phyloP scores from a whole-genome alignment of 2,329 filamentous ascomycete species.

The Alternaria longipes region DNA sequence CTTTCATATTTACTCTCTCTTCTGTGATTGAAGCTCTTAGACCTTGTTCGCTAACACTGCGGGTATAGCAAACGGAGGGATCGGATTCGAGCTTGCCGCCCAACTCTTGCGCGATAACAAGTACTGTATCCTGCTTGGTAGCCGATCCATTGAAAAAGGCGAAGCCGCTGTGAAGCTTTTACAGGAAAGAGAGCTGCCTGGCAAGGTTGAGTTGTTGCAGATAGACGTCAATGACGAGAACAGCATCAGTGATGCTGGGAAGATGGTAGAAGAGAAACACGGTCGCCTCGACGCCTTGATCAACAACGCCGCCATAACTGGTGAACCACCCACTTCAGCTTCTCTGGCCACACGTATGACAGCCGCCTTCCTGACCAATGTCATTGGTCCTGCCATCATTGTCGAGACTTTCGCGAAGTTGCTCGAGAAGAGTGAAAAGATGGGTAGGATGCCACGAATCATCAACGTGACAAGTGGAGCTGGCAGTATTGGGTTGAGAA shows the following conservation, averaged over 20 bases:
- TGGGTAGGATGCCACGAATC: conserved; percentile 30
- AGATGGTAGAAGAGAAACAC: not conserved
- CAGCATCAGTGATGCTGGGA: not conserved
- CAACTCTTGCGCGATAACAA: conserved; percentile 47
- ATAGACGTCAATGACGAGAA: not conserved
- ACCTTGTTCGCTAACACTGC: not conserved
- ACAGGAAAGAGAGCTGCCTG: not conserved
- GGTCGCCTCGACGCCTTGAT: conserved; percentile 45
- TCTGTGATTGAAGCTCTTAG: too few relatives aligned
- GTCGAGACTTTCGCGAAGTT: conserved; percentile 22
- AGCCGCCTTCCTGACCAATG: too few relatives aligned
- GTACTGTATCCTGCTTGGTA: conserved; percentile 33
- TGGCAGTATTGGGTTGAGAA: conserved; percentile 40
- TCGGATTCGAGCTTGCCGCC: conserved; percentile 57
- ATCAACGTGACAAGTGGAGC: conserved; percentile 44
- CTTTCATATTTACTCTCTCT: too few relatives aligned
- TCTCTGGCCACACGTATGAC: too few relatives aligned
- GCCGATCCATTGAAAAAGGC: not conserved
- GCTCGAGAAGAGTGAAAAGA: conserved; percentile 21
- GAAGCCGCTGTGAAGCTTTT: not conserved
- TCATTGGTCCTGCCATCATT: too few relatives aligned
- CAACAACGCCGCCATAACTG: conserved; percentile 50
- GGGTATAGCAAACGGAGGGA: conserved; percentile 54
- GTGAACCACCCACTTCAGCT: not conserved
- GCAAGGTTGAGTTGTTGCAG: not conserved